Evolutionary conservation across 257 asterid genomes (phyloP).

Genomic region (Lithospermum erythrorhizon): DNA sequence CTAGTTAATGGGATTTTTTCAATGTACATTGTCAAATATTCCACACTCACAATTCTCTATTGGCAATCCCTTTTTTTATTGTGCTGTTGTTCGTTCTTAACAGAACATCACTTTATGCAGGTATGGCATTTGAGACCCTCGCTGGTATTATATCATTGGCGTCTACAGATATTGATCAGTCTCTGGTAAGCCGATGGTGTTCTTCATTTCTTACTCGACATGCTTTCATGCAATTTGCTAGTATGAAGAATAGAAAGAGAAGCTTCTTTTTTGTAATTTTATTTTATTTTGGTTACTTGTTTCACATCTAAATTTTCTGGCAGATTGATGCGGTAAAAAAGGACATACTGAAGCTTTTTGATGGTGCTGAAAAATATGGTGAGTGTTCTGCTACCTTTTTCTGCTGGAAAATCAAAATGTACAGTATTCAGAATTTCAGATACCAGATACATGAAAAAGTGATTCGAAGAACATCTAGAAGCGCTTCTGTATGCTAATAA

Average conservation of each 20-base stretch:
- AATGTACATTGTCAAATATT: neutral
- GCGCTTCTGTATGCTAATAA: no score
- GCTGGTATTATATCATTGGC: conserved; percentile 82
- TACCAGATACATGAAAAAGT: no score
- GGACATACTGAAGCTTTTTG: conserved; percentile 79
- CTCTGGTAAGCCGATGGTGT: conserved; percentile 48
- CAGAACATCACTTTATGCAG: conserved; percentile 25
- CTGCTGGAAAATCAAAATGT: no score
- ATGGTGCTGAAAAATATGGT: conserved; percentile 79
- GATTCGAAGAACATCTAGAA: no score
- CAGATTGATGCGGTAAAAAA: conserved; percentile 62
- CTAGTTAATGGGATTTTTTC: conserved; percentile 4
- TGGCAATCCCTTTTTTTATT: neutral
- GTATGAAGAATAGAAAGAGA: neutral
- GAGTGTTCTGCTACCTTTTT: conserved; percentile 7
- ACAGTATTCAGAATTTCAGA: no score
- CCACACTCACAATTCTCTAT: neutral
- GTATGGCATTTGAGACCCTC: conserved; percentile 78
- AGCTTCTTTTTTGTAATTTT: neutral
- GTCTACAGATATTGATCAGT: conserved; percentile 59
- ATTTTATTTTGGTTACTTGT: conserved; percentile 12
- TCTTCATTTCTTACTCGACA: conserved; percentile 6
- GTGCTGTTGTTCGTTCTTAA: neutral
- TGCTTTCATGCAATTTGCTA: no score
- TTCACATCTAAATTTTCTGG: conserved; percentile 15